These are phyloP conservation scores for Phlegmacium glaucopus DNA, from an alignment of 768 basidiomycete species.

Conservation along the genomic window DNA sequence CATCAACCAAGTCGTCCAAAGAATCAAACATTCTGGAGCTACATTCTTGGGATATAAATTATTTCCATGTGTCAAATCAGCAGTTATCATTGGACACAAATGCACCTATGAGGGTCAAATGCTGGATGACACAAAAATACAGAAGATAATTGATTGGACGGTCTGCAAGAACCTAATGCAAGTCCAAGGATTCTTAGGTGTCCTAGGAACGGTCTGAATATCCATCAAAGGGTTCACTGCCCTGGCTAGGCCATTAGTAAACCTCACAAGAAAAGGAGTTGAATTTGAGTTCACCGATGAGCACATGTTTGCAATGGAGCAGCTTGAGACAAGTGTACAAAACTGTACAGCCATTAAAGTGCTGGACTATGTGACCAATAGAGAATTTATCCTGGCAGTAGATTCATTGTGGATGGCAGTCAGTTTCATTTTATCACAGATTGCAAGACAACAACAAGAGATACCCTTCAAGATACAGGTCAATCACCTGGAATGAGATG, in stretches of 20 bases:
- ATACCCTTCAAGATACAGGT: not conserved
- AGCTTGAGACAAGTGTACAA: no score
- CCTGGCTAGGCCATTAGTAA: slow-evolving; percentile 16
- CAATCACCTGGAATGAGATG: slow-evolving; percentile 15
- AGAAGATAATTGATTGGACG: slow-evolving; percentile 30
- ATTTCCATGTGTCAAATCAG: no score
- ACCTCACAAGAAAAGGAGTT: slow-evolving; percentile 22
- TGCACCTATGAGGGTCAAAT: slow-evolving; percentile 30
- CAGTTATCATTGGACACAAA: slow-evolving; percentile 10
- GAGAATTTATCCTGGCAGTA: no score
- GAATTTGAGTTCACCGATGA: slow-evolving; percentile 26
- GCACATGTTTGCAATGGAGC: slow-evolving; percentile 12
- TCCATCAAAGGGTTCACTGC: slow-evolving; percentile 26
- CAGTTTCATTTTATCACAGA: no score
- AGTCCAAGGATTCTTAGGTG: slow-evolving; percentile 28
- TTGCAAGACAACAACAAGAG: no score
- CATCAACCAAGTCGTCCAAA: slow-evolving; percentile 30
- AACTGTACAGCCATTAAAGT: no score
- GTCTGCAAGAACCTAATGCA: slow-evolving; percentile 12
- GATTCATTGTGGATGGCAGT: no score
- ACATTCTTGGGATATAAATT: slow-evolving; percentile 32
- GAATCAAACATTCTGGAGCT: slow-evolving; percentile 26
- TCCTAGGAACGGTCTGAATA: slow-evolving; percentile 17
- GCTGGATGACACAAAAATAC: slow-evolving; percentile 16
- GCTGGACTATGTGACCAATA: no score